Evolutionary conservation across 169 alveolate genomes (phyloP), one percentile per base, ranked within the genome.

Genomic region (Plasmodium gaboni): DNA sequence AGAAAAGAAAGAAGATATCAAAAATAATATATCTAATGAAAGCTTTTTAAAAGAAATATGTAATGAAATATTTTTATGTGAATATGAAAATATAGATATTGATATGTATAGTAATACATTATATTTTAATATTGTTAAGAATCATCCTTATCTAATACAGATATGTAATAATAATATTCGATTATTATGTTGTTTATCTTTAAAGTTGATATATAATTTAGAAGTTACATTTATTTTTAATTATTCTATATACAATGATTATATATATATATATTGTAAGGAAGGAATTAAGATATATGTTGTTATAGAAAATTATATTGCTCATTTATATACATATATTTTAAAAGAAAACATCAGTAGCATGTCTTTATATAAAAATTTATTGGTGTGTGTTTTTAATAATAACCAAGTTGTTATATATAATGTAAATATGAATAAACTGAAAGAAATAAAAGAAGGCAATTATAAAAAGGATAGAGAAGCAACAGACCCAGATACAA

Each of bases 131-230:
- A 69, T 60, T n/a, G 22, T 85, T 28, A 85, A 69, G 28, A 85
- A 71, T n/a, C 44, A 38, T 48, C 92, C 92, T 0, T 85, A 70
- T 19, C 46, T 85, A 12, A 26, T 85, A 8, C 92, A 85, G 42
- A 78, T 70, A 32, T 70, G 87, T 28, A 70, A 71, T 70, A 13
- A 19, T 3, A 10, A 28, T 24, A 42, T 85, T 7, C 44, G 38
- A 44, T 44, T 85, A n/a, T 44, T 85, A 5, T 85, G 92, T 42
- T 85, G 92, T 44, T 70, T 85, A 46, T 85, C 92, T 4, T 51
- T 85, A 8, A 85, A 85, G n/a, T 9, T 59, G 22, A 46, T 85
- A 9, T 70, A 44, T 32, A 55, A 28, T 6, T 15, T 85, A 22
- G 51, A 32, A 26, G 57, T 70, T 32, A 44, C 24, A 5, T 46